Evolutionary conservation across 345 rosid genomes (phyloP).

Genomic region (Boechera stricta): DNA sequence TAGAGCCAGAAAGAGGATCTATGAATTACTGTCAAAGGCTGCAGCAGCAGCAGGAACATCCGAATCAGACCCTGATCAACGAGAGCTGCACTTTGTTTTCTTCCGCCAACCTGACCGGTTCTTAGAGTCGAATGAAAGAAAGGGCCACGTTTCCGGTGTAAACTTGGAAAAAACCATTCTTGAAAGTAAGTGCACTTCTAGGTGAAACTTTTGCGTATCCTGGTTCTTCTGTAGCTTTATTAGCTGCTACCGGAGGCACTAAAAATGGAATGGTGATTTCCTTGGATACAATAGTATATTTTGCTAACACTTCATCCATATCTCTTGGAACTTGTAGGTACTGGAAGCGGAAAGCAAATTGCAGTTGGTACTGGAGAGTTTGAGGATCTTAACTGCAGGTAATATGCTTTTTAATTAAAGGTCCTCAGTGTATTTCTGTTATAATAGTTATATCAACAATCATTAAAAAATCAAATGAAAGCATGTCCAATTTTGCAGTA

Average conservation of each 20-base stretch:
- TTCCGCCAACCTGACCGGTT: constrained; percentile 76
- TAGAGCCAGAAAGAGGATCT: constrained; percentile 71
- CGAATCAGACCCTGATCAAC: constrained; percentile 56
- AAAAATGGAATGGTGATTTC: neutral
- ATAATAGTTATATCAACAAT: neutral
- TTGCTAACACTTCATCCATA: constrained; percentile 21
- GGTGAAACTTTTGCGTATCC: neutral
- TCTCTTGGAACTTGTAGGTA: constrained; percentile 53
- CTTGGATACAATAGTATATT: neutral
- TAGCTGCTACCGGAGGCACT: constrained; percentile 10
- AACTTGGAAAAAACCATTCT: constrained; percentile 83
- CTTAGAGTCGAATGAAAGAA: constrained; percentile 61
- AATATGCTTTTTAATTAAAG: constrained; percentile 30
- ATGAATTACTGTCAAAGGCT: constrained; percentile 77
- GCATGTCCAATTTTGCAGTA: constrained; percentile 51
- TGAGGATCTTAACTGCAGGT: constrained; percentile 83
- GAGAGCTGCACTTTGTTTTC: constrained; percentile 88
- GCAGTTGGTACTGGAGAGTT: constrained; percentile 81
- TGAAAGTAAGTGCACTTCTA: constrained; percentile 51
- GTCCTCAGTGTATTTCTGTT: neutral
- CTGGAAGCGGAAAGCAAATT: constrained; percentile 70
- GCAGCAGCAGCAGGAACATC: constrained; percentile 51
- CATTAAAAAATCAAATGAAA: neutral
- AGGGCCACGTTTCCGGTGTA: constrained; percentile 72
- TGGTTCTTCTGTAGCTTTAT: constrained; percentile 4